phyloP scores from a whole-genome alignment of 192 early-diverging fungal genomes.

The Gamsiella multidivaricata region DNA sequence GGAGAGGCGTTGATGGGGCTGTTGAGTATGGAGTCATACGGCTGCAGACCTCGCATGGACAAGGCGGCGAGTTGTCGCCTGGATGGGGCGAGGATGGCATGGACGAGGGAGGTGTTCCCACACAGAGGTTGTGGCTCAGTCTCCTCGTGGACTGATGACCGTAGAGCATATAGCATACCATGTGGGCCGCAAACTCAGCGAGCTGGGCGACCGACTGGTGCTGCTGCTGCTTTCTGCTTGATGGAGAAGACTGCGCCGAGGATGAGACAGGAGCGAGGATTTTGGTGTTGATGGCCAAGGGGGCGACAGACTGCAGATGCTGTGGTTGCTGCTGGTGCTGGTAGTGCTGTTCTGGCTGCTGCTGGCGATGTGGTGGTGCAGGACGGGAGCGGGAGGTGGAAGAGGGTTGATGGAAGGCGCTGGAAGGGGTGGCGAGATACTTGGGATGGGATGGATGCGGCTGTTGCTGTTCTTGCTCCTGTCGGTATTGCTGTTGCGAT shows the following conservation, averaged over 20 bases:
- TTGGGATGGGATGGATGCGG: neutral
- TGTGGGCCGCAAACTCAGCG: constrained; percentile 67
- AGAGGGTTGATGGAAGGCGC: neutral
- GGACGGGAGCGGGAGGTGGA: neutral
- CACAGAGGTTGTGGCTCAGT: constrained; percentile 8
- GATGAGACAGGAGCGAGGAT: neutral
- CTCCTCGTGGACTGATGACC: constrained; percentile 44
- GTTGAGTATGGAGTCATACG: constrained; percentile 7
- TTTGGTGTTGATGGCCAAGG: constrained; percentile 31
- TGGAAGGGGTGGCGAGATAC: constrained; percentile 35
- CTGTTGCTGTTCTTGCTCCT: constrained; percentile 19
- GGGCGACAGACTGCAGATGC: constrained; percentile 9
- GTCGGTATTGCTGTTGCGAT: constrained; percentile 4
- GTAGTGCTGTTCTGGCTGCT: constrained; percentile 20
- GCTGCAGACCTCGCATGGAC: constrained; percentile 20
- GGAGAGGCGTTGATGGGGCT: constrained; percentile 1
- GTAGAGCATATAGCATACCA: constrained; percentile 66
- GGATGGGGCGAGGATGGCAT: constrained; percentile 35
- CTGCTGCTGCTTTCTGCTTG: constrained; percentile 27
- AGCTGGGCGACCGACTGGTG: constrained; percentile 56
- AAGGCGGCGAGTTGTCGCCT: constrained; percentile 3
- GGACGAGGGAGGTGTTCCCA: constrained; percentile 33
- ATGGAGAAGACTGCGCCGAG: constrained; percentile 15
- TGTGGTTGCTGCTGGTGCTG: constrained; percentile 29
- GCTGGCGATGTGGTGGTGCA: constrained; percentile 9